Conservation (phyloP, 2,329 filamentous ascomycete genomes). For the Penicillium crustosum region DNA sequence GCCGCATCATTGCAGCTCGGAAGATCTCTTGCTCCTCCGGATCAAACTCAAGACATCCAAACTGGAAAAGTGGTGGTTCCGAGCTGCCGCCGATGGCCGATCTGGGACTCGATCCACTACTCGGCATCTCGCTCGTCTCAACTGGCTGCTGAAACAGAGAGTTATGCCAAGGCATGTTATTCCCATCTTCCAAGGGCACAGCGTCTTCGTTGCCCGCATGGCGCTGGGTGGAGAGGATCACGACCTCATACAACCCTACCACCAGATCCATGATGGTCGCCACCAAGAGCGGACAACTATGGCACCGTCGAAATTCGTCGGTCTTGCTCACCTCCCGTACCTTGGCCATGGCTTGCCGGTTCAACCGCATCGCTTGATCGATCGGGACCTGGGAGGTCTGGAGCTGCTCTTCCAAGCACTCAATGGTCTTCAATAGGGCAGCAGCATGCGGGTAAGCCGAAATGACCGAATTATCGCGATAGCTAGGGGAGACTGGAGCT, state of each 20-base stretch:
- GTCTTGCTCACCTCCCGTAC: not conserved
- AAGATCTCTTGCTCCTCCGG: slow-evolving; percentile 5
- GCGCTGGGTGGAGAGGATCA: not conserved
- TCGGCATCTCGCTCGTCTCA: not conserved
- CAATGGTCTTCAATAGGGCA: not conserved
- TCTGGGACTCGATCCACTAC: not conserved
- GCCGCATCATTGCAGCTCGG: not conserved
- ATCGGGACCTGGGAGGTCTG: not conserved
- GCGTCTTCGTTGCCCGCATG: not conserved
- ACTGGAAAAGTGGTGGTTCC: not conserved
- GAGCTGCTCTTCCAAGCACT: not conserved
- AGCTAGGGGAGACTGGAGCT: not conserved
- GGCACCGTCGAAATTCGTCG: not conserved
- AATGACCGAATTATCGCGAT: not conserved
- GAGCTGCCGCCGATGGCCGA: not conserved
- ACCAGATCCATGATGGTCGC: not conserved
- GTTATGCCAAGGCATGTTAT: not conserved
- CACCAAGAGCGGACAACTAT: not conserved
- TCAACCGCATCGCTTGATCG: not conserved
- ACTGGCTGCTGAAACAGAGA: not conserved
- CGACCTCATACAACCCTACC: not conserved
- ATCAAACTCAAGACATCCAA: slow-evolving; percentile 6
- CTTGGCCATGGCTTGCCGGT: not conserved
- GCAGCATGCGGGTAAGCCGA: not conserved
- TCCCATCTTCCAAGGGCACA: not conserved